A percentile compares a stretch with the other conserved stretches of the same genome.
Conservation (phyloP, 2,329 filamentous ascomycete species). For the Alternaria sp. region DNA sequence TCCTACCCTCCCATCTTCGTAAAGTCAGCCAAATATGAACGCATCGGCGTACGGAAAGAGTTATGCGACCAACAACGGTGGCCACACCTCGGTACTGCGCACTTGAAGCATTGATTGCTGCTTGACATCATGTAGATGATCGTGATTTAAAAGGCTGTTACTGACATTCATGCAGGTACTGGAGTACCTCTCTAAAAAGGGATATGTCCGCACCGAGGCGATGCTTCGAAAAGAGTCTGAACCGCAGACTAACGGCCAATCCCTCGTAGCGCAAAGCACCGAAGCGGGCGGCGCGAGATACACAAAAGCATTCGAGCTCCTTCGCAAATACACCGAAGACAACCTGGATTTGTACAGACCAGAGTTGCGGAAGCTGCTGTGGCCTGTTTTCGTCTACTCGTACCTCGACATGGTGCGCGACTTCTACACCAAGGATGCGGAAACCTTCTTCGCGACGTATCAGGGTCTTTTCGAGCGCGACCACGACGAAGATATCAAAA, state of each 20-base stretch:
- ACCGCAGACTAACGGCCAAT: constrained; percentile 81
- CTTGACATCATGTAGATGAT: background rate
- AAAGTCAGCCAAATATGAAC: background rate
- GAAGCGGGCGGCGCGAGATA: constrained; percentile 79
- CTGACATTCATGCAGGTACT: constrained; percentile 67
- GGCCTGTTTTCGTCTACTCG: constrained; percentile 94
- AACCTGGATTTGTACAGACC: constrained; percentile 92
- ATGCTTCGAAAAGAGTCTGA: constrained; percentile 91
- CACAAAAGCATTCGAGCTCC: constrained; percentile 72
- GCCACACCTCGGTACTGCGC: background rate
- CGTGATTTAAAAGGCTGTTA: background rate
- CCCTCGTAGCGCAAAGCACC: constrained; percentile 69
- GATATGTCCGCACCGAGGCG: constrained; percentile 90
- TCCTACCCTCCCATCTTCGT: background rate
- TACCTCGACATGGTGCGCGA: constrained; percentile 80
- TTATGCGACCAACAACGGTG: background rate
- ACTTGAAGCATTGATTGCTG: background rate
- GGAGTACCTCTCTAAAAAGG: constrained; percentile 94
- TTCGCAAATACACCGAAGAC: constrained; percentile 86
- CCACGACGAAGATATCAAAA: constrained; percentile 80
- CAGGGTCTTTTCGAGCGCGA: constrained; percentile 74
- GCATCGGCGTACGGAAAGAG: background rate
- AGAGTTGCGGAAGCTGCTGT: constrained; percentile 84
- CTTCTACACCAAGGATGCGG: constrained; percentile 73
- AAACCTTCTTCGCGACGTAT: constrained; percentile 74